Base-by-base conservation (phyloP, 2,329 filamentous ascomycete species). In the Paraphaeosphaeria minitans region DNA sequence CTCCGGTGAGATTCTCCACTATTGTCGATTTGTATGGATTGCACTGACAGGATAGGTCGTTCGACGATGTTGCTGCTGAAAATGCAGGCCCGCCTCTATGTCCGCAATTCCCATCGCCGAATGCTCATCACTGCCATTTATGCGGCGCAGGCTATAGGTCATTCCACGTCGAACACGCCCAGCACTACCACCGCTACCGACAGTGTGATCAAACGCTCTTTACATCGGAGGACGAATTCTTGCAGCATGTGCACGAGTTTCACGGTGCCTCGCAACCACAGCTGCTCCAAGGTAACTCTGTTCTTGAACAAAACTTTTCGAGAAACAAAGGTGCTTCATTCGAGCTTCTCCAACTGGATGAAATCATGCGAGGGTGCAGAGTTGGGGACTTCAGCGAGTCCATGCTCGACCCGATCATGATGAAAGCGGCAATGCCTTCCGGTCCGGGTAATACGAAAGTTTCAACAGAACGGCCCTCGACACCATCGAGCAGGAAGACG, bases 291-390 rank as follows among this genome's bases (percentile, higher is more conserved):
- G 66, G 66, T 1, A 72, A 59, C 39, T 62, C 67, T 0, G 56
- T 73, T 24, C 65, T 76, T n/a, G 72, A 74, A 51, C 72, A 75
- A 48, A 71, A 69, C 29, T 76, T 72, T 52, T 73, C 73, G 52
- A 67, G 72, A 22, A 75, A 74, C 51, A 75, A 75, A 45, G 72
- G 70, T 9, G 70, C 71, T 21, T 72, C 72, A 1, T 76, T 76
- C 33, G 73, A 75, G 50, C 68, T 72, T n/a, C 64, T 76, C 3
- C 66, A 72, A 29, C 71, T 75, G 52, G 70, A 74, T 41, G 72
- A 75, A 53, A 67, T 70, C 37, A 66, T 72, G 60, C 69, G 70
- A 46, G 70, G 69, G 4, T 74, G 71, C 27, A 63, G 67, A 6
- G 65, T 70, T 12, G 55, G 54, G 48, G 64, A 71, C 13, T 65